phyloP scores from a whole-genome alignment of 2,329 filamentous ascomycete species.

The Apiospora marii region DNA sequence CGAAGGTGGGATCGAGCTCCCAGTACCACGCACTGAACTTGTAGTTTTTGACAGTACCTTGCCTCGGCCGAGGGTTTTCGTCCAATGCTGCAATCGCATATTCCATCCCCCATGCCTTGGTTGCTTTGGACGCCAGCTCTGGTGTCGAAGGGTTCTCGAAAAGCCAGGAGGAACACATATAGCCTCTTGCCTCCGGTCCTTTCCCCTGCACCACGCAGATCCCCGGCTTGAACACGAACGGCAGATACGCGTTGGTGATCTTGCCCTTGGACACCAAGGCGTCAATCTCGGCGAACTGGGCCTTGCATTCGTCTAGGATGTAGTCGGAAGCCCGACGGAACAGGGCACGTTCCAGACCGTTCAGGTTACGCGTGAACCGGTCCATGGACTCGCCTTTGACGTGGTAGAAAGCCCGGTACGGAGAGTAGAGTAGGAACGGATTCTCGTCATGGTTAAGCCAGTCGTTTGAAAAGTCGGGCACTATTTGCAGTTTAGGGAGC shows the following conservation, averaged over 20 bases:
- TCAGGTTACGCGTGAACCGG: neutral
- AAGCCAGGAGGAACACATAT: neutral
- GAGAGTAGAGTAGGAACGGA: neutral
- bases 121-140: neutral
- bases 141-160: neutral
- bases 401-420: neutral
- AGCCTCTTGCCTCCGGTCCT: neutral
- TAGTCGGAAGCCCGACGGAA: neutral
- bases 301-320: neutral
- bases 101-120: neutral
- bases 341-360: neutral
- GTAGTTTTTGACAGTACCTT: neutral
- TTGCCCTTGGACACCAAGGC: neutral
- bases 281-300: neutral
- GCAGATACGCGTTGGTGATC: neutral
- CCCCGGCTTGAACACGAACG: slow-evolving; percentile 11
- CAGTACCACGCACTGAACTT: neutral
- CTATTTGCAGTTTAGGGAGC: neutral
- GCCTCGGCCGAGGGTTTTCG: neutral
- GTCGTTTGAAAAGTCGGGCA: neutral
- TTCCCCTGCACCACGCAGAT: neutral
- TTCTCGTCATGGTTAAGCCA: neutral
- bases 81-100: neutral
- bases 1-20: neutral
- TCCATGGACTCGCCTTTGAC: neutral